These are phyloP conservation scores for Powellomyces hirtus DNA, from an alignment of 192 early-diverging fungal species.

Conservation along the genomic window DNA sequence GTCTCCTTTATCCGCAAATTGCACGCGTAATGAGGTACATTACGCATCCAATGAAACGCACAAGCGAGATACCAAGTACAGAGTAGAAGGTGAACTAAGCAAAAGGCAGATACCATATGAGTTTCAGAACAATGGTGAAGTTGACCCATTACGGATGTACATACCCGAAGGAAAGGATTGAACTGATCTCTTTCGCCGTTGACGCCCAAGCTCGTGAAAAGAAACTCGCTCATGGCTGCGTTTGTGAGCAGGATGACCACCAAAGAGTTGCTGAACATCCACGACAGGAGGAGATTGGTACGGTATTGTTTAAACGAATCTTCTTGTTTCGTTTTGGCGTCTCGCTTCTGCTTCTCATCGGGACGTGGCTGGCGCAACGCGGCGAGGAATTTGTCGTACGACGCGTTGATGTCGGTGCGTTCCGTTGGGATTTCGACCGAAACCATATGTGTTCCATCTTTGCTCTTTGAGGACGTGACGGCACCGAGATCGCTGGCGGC, in stretches of 20 bases:
- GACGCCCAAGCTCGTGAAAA: conserved; percentile 25
- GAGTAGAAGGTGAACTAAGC: conserved; percentile 80
- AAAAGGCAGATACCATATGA: conserved; percentile 1
- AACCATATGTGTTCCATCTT: conserved; percentile 67
- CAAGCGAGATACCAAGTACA: conserved; percentile 64
- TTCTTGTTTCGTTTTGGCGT: conserved; percentile 81
- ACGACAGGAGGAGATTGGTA: conserved; percentile 74
- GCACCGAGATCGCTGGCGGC: conserved; percentile 67
- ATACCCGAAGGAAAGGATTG: conserved; percentile 61
- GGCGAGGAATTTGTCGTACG: conserved; percentile 76
- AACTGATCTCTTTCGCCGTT: conserved; percentile 27
- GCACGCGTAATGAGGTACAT: conserved; percentile 67
- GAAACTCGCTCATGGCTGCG: conserved; percentile 13
- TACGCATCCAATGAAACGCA: conserved; percentile 75
- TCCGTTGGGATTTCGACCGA: conserved; percentile 75
- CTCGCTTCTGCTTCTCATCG: conserved; percentile 60
- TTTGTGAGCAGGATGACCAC: conserved; percentile 72
- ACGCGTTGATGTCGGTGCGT: conserved; percentile 73
- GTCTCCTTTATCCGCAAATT: conserved; percentile 55
- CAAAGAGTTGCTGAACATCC: conserved; percentile 83
- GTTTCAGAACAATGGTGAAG: not conserved
- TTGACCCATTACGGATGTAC: not conserved
- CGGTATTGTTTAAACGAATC: conserved; percentile 89
- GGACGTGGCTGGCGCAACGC: conserved; percentile 53
- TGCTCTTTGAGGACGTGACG: conserved; percentile 70